phyloP scores from a whole-genome alignment of 768 basidiomycete species.

The Trametes meyenii region DNA sequence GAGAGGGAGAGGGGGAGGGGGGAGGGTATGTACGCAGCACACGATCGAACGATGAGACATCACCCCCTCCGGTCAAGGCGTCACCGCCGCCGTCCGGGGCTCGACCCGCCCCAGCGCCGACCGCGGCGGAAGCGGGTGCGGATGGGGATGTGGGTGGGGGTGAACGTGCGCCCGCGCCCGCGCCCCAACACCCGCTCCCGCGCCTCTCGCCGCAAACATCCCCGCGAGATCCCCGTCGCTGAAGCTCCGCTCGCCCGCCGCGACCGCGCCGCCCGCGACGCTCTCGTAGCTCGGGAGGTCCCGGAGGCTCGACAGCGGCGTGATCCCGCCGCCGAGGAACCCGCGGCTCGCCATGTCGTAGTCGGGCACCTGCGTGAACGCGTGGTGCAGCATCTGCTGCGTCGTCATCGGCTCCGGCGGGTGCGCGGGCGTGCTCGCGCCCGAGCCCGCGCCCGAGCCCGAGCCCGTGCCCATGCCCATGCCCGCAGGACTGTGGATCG shows the following conservation, averaged over 20 bases:
- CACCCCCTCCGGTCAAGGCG: constrained; percentile 7
- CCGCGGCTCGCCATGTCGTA: constrained; percentile 85
- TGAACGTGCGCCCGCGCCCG: neutral
- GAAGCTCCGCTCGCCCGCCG: constrained; percentile 26
- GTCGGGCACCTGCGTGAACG: constrained; percentile 80
- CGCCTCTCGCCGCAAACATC: constrained; percentile 24
- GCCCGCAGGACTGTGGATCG: constrained; percentile 10
- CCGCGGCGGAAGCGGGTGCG: constrained; percentile 1
- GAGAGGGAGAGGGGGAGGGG: neutral
- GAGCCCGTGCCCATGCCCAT: neutral
- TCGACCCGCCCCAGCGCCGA: constrained; percentile 11
- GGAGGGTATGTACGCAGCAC: neutral
- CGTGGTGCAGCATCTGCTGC: constrained; percentile 53
- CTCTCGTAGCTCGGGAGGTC: constrained; percentile 91
- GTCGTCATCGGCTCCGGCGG: constrained; percentile 31
- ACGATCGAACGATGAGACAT: neutral
- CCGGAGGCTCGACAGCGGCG: constrained; percentile 72
- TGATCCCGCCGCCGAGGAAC: constrained; percentile 87
- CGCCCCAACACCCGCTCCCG: neutral
- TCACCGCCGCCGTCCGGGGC: constrained; percentile 10
- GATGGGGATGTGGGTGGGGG: neutral
- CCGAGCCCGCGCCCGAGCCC: neutral
- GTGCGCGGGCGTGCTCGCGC: constrained; percentile 15
- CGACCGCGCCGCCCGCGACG: constrained; percentile 25
- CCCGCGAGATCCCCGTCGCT: constrained; percentile 29